Evolutionary conservation across 1,284 basidiomycete species (phyloP).

Genomic region (Amylostereum chailletii): DNA sequence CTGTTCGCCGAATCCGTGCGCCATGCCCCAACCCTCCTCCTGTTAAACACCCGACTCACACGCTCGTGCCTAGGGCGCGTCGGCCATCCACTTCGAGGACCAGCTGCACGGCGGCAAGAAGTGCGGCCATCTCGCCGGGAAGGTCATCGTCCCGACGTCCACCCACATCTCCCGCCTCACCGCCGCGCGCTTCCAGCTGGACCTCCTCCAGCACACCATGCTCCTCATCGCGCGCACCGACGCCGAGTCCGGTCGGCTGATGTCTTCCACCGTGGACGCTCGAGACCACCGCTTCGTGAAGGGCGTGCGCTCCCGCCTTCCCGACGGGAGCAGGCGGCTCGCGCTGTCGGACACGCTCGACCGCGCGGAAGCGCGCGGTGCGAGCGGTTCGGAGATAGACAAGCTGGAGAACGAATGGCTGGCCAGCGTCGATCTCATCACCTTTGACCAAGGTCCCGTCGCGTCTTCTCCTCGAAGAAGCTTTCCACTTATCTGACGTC

Average conservation of each 20-base stretch:
- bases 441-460: constrained; percentile 72
- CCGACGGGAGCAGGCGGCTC: constrained; percentile 23
- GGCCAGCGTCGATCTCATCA: constrained; percentile 61
- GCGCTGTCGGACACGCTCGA: constrained; percentile 68
- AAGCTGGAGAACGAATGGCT: constrained; percentile 76
- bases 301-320: constrained; percentile 46
- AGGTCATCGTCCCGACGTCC: constrained; percentile 85
- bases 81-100: constrained; percentile 88
- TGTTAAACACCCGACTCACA: too few species aligned
- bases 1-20: constrained; percentile 82
- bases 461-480: background rate
- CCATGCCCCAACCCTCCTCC: background rate
- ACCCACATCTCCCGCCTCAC: constrained; percentile 81
- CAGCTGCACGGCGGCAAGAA: constrained; percentile 91
- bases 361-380: constrained; percentile 66
- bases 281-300: constrained; percentile 72
- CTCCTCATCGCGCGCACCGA: constrained; percentile 88
- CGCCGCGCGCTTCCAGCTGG: constrained; percentile 81
- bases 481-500: constrained; percentile 4
- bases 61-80: constrained; percentile 51
- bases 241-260: constrained; percentile 81
- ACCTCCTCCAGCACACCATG: constrained; percentile 83
- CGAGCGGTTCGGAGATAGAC: constrained; percentile 66
- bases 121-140: constrained; percentile 91
- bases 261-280: constrained; percentile 78